Conservation (phyloP, 2,329 filamentous ascomycete species). For the Cadophora sp. region DNA sequence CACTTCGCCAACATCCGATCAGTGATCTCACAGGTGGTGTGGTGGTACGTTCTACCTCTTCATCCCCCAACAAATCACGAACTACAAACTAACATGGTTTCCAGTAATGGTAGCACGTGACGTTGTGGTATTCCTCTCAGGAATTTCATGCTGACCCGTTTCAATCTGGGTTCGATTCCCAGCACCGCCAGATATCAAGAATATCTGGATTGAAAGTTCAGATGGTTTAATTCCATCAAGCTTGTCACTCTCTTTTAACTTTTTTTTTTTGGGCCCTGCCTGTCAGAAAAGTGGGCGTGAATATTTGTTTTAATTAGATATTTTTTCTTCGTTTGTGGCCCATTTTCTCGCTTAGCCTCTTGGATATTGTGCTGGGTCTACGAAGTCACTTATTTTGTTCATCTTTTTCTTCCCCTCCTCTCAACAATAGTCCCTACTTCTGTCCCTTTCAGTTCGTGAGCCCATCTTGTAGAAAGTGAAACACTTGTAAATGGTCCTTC, state of each 20-base stretch:
- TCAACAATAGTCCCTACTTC: too few relatives aligned
- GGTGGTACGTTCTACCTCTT: constrained; percentile 27
- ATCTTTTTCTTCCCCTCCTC: not conserved
- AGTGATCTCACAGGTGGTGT: constrained; percentile 29
- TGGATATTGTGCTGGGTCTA: not conserved
- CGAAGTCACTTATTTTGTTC: not conserved
- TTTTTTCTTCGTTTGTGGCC: not conserved
- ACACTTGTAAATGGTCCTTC: not conserved
- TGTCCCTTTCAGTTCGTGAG: too few relatives aligned
- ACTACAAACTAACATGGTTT: constrained; percentile 14
- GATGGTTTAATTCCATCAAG: constrained; percentile 38
- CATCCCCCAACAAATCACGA: constrained; percentile 8
- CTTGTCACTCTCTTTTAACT: constrained; percentile 35
- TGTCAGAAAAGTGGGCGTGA: not conserved
- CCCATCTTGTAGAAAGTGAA: too few relatives aligned
- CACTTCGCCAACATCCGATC: not conserved
- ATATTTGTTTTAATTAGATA: too few relatives aligned
- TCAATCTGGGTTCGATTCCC: constrained; percentile 47
- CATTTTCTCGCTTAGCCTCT: not conserved
- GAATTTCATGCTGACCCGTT: constrained; percentile 39
- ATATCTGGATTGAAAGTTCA: constrained; percentile 38
- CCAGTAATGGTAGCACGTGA: constrained; percentile 44
- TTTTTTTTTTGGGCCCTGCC: constrained; percentile 16
- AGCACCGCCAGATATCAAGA: constrained; percentile 40
- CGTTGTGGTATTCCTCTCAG: constrained; percentile 40